Evolutionary conservation across 1,139 yeast genomes (phyloP).

Genomic region (Hansenula sp.): DNA sequence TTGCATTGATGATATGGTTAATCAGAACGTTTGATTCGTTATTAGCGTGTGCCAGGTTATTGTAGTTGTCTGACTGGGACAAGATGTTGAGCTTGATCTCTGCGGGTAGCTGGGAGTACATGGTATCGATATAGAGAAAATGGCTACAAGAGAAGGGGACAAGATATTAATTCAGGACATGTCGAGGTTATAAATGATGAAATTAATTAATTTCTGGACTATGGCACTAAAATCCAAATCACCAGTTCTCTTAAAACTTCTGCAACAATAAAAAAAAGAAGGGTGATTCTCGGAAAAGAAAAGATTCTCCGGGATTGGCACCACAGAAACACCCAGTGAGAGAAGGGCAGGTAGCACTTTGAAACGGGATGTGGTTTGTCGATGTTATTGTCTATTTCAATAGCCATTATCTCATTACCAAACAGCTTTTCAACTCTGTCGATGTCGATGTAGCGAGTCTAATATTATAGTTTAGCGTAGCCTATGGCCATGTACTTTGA

Average conservation of each 20-base stretch:
- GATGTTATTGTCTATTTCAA: no score
- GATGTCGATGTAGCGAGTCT: no score
- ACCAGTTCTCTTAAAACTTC: conserved; percentile 1
- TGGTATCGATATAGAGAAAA: no score
- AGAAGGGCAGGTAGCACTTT: no score
- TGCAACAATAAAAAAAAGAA: background rate
- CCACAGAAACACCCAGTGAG: background rate
- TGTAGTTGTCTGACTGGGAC: background rate
- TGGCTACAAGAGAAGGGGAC: no score
- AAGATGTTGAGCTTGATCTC: conserved; percentile 1
- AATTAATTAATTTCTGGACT: background rate
- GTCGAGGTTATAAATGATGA: no score
- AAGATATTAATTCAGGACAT: no score
- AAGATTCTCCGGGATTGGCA: background rate
- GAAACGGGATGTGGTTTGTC: no score
- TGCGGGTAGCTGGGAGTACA: background rate
- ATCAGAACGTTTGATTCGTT: background rate
- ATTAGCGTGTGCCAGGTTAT: background rate
- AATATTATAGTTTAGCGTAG: no score
- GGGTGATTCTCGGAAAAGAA: background rate
- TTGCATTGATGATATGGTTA: background rate
- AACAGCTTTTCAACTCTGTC: no score
- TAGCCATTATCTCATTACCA: no score
- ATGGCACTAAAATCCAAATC: background rate
- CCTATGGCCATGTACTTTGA: no score